These are phyloP conservation scores for Aphanomyces cochlioides DNA, from an alignment of 352 stramenopile species.

Conservation along the genomic window DNA sequence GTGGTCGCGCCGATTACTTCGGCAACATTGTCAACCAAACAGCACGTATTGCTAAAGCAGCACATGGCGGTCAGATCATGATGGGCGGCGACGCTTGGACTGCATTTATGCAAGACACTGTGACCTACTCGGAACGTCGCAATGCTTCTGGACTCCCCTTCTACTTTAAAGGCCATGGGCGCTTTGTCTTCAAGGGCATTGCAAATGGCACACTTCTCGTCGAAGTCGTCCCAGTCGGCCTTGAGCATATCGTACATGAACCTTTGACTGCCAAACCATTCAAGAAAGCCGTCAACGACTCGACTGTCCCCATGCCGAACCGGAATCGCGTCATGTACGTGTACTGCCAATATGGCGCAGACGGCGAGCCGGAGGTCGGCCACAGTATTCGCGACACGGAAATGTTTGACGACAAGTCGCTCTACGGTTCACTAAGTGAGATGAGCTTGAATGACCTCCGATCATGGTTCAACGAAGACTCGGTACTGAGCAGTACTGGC, in stretches of 20 bases:
- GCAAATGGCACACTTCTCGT: constrained; percentile 70
- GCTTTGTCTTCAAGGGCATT: constrained; percentile 87
- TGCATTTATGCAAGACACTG: constrained; percentile 40
- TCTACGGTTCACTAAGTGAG: constrained; percentile 25
- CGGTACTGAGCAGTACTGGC: not conserved
- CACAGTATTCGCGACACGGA: constrained; percentile 84
- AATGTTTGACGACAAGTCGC: constrained; percentile 34
- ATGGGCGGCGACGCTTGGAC: constrained; percentile 80
- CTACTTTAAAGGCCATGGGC: constrained; percentile 79
- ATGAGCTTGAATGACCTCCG: constrained; percentile 20
- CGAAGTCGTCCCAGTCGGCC: constrained; percentile 70
- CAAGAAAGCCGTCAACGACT: constrained; percentile 40
- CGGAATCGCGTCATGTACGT: constrained; percentile 62
- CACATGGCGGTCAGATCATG: constrained; percentile 71
- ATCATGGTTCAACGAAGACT: constrained; percentile 30
- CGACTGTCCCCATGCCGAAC: constrained; percentile 37
- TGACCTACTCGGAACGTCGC: constrained; percentile 39
- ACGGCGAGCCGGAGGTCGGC: constrained; percentile 52
- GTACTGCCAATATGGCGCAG: constrained; percentile 47
- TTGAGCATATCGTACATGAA: constrained; percentile 41
- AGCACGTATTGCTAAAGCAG: constrained; percentile 79
- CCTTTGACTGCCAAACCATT: constrained; percentile 35
- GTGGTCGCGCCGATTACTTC: constrained; percentile 83
- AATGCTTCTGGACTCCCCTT: constrained; percentile 55
- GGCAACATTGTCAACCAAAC: constrained; percentile 89